A percentile compares a stretch with the other conserved stretches of the same genome.
Conservation (phyloP, 257 asterid genomes). For the Ligustrum vulgare region DNA sequence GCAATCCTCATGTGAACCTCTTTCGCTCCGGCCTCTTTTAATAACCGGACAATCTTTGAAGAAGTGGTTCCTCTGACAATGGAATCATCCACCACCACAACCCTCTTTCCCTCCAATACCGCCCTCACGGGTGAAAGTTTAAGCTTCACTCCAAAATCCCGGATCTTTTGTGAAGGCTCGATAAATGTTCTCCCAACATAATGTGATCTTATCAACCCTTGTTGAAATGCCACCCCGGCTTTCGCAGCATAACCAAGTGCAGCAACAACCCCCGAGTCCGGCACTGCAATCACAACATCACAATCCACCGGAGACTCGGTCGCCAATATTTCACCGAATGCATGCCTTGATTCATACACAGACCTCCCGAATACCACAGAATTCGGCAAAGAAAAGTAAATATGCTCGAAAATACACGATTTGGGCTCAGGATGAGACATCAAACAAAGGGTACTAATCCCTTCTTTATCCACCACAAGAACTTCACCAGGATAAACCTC, state of each 20-base stretch:
- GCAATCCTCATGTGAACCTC: conserved; percentile 97
- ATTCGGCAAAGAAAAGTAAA: conserved; percentile 75
- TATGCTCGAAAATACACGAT: conserved; percentile 86
- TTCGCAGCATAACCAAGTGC: conserved; percentile 90
- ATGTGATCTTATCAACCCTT: conserved; percentile 85
- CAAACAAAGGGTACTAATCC: conserved; percentile 54
- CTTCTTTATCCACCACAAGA: conserved; percentile 60
- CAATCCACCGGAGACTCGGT: conserved; percentile 78
- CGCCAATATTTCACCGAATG: conserved; percentile 75
- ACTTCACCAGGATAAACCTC: conserved; percentile 73
- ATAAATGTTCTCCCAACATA: conserved; percentile 90
- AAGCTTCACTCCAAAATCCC: conserved; percentile 92
- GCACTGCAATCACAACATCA: conserved; percentile 92
- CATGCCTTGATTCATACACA: conserved; percentile 71
- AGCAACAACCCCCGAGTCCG: conserved; percentile 93
- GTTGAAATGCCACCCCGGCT: conserved; percentile 88
- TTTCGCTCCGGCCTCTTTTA: conserved; percentile 88
- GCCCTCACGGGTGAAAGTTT: conserved; percentile 83
- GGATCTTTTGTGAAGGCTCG: conserved; percentile 90
- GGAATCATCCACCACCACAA: conserved; percentile 95
- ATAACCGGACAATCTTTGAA: conserved; percentile 79
- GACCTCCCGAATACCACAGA: conserved; percentile 78
- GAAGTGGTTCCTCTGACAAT: conserved; percentile 93
- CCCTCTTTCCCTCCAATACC: conserved; percentile 92
- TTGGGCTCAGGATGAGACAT: conserved; percentile 63